Conservation (phyloP, 176 grass and related monocot genomes). For the Metroxylon sagu region DNA sequence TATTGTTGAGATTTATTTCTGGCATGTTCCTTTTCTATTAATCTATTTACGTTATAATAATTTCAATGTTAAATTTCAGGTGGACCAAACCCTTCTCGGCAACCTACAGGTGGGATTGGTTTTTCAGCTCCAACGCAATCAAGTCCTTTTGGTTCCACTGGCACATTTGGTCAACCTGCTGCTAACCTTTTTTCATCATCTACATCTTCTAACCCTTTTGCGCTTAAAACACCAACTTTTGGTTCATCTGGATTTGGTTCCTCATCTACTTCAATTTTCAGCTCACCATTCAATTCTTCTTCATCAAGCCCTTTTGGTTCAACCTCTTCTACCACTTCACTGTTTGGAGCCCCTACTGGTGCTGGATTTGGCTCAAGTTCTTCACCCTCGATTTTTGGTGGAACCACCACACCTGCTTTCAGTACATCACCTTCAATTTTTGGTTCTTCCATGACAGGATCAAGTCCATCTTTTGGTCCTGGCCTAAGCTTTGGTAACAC, state of each 20-base stretch:
- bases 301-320: constrained; percentile 18
- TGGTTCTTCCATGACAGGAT: constrained; percentile 23
- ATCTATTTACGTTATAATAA: constrained; percentile 22
- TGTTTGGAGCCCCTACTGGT: constrained; percentile 47
- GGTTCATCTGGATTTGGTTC: constrained; percentile 38
- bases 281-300: constrained; percentile 15
- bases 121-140: constrained; percentile 16
- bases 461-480: constrained; percentile 32
- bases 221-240: constrained; percentile 35
- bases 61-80: constrained; percentile 39
- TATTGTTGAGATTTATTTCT: neutral
- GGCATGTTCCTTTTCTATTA: neutral
- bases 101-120: constrained; percentile 13
- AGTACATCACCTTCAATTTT: constrained; percentile 30
- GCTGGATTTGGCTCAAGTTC: constrained; percentile 38
- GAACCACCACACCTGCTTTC: constrained; percentile 28
- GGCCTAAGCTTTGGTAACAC: constrained; percentile 31
- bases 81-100: constrained; percentile 59
- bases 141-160: constrained; percentile 21
- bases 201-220: constrained; percentile 39
- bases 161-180: constrained; percentile 27
- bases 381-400: constrained; percentile 33
- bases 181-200: constrained; percentile 33
- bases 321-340: constrained; percentile 22
- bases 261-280: constrained; percentile 25